Evolutionary conservation across 306 rosid species (phyloP), one percentile per base, ranked within the genome.

Genomic region (Quercus gilva): DNA sequence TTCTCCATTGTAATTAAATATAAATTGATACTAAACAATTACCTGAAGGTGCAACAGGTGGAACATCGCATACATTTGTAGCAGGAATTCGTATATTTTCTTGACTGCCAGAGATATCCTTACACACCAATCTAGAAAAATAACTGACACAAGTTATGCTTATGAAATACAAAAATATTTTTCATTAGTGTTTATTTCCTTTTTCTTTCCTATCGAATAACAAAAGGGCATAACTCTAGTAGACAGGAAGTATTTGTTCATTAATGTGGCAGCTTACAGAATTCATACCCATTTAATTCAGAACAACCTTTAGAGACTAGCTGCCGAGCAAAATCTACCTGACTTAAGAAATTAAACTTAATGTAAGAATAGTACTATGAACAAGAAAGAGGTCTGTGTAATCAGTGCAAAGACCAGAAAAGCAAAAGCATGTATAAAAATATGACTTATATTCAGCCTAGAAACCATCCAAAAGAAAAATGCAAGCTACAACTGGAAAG

Each of bases 1-100:
- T 63, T 28, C 33, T 60, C 20, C 9, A 33, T 63, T 63, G n/a
- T 15, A 63, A 28, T 63, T 75, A 86, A 17, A 37, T 43, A 78
- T 74, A 52, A 25, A 33, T 33, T 10, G 26, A 21, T n/a, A 20
- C 35, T 26, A 20, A 2, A 55, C 51, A 91, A 90, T 86, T 89
- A 86, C 98, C 99, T 84, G 89, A 82, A 19, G 99, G 99, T 33
- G 90, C 88, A 80, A 92, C 89, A 64, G 98, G 92, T 56, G 92
- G 91, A 19, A 90, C 94, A 77, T 95, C 99, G 29, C 91, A 92
- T 89, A 91, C 76, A 82, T 95, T 95, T 26, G 98, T 92, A 55
- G 93, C 98, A 21, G 96, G 97, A 81, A 95, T 89, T 2, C 94
- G 92, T 21, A 83, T 51, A 78, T 87, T 78, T 86, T 95, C 99